Evolutionary conservation across 257 asterid species (phyloP), one percentile per base, ranked within the genome.

Genomic region (Solanum rostratum): DNA sequence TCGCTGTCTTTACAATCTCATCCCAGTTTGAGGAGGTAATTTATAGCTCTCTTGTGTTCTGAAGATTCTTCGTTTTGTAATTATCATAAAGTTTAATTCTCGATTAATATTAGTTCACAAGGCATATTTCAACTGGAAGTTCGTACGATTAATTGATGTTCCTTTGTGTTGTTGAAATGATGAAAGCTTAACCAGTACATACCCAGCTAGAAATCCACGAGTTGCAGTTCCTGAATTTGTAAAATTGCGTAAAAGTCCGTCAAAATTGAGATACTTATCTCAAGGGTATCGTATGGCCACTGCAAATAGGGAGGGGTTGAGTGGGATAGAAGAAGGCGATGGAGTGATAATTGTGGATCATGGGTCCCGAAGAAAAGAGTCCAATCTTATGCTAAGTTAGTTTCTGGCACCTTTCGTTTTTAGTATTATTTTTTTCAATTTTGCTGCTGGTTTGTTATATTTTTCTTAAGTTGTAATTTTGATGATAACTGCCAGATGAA

Each of bases 271-370:
- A 78, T 83, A 88, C 88, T 88, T 88, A 83, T 86, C 87, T 10
- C 86, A 91, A 22, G 88, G 90, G 80, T 82, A 91, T 90, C 89
- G 97, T 89, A 81, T 92, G 91, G 94, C 94, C 90, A 85, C 93
- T 82, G 89, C 86, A 80, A 91, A 84, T 85, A 95, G 93, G 90
- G 91, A 87, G 85, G 87, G 86, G 82, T 79, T 79, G 4, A 84
- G 84, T 18, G 89, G 93, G 55, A 92, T 93, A 73, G 92, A 84
- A 52, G 94, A 85, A 76, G 90, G 93, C 5, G 99, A 94, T 54
- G 99, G 94, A 9, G 90, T 97, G 82, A 90, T 97, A 84, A 94
- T 97, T 82, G 99, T 97, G 30, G 99, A 97, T 89, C 99, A 97
- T 80, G 99, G 99, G 1, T 97, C 99, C 19, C 98, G 98, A 15